These are phyloP conservation scores for Luzula sylvatica DNA, from an alignment of 176 grass and related monocot genomes.

Conservation along the genomic window DNA sequence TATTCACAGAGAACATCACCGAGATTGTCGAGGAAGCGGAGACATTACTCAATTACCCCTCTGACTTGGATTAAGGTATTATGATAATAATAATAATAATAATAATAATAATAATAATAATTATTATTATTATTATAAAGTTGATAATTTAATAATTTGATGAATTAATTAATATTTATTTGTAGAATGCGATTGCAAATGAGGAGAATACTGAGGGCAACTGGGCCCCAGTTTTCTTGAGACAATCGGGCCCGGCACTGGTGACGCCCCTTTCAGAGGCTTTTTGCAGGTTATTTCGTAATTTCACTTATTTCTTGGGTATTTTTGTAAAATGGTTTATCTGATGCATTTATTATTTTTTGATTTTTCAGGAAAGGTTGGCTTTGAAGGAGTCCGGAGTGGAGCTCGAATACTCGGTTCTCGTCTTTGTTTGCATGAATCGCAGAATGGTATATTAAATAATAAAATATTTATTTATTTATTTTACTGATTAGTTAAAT, in stretches of 20 bases:
- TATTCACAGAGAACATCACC: constrained; percentile 60
- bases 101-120: no score
- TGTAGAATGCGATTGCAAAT: constrained; percentile 54
- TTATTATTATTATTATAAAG: neutral
- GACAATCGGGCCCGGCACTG: constrained; percentile 84
- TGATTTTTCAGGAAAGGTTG: constrained; percentile 56
- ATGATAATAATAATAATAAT: no score
- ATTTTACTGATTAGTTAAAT: neutral
- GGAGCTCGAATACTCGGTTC: constrained; percentile 51
- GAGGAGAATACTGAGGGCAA: constrained; percentile 49
- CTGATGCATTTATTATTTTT: neutral
- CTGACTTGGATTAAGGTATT: constrained; percentile 92
- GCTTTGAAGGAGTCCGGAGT: constrained; percentile 48
- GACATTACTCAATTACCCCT: constrained; percentile 55
- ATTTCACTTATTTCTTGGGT: neutral
- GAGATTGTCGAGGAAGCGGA: constrained; percentile 72
- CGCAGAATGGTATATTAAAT: constrained; percentile 66
- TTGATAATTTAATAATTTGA: constrained; percentile 13
- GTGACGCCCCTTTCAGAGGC: constrained; percentile 82
- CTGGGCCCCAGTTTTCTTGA: constrained; percentile 73
- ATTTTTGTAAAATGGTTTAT: neutral
- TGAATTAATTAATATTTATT: constrained; percentile 8
- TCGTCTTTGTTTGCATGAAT: constrained; percentile 96
- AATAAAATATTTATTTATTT: constrained; percentile 7
- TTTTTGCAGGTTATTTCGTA: constrained; percentile 60